Evolutionary conservation across 148 eudicot species (phyloP).

Genomic region (Heliosperma pusillum): DNA sequence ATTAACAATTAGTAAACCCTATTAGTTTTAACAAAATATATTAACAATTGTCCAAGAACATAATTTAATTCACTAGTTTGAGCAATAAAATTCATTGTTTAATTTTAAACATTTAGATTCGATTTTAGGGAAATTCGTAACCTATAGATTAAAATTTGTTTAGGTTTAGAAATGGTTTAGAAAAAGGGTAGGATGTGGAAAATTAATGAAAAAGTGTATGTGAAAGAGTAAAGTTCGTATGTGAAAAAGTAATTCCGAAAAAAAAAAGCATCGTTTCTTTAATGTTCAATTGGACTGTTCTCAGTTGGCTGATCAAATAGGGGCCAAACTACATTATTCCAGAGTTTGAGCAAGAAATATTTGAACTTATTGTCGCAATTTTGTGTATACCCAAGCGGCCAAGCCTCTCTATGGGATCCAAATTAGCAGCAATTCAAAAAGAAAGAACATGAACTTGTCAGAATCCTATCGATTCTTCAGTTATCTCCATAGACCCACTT

Average conservation of each 20-base stretch:
- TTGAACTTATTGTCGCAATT: slow-evolving; percentile 16
- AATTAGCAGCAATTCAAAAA: neutral
- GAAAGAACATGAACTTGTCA: neutral
- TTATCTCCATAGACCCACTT: slow-evolving; percentile 85
- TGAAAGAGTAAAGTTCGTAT: too few species aligned
- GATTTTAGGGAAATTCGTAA: too few species aligned
- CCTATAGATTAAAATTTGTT: too few species aligned
- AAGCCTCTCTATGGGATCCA: slow-evolving; percentile 11
- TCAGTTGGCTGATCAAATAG: slow-evolving; percentile 20
- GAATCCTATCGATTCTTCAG: slow-evolving; percentile 28
- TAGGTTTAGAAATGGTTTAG: too few species aligned
- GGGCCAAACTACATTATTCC: slow-evolving; percentile 23
- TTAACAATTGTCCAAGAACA: too few species aligned
- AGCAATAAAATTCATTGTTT: too few species aligned
- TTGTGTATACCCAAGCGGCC: slow-evolving; percentile 17
- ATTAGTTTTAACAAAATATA: too few species aligned
- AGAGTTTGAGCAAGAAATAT: slow-evolving; percentile 11
- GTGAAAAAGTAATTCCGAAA: neutral
- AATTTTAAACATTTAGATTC: too few species aligned
- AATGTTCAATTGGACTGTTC: neutral
- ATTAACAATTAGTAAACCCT: too few species aligned
- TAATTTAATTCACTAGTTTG: too few species aligned
- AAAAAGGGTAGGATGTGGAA: too few species aligned
- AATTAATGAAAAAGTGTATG: too few species aligned
- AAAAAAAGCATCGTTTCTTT: neutral